phyloP scores from a whole-genome alignment of 208 protist species.

The Leishmania braziliensis region DNA sequence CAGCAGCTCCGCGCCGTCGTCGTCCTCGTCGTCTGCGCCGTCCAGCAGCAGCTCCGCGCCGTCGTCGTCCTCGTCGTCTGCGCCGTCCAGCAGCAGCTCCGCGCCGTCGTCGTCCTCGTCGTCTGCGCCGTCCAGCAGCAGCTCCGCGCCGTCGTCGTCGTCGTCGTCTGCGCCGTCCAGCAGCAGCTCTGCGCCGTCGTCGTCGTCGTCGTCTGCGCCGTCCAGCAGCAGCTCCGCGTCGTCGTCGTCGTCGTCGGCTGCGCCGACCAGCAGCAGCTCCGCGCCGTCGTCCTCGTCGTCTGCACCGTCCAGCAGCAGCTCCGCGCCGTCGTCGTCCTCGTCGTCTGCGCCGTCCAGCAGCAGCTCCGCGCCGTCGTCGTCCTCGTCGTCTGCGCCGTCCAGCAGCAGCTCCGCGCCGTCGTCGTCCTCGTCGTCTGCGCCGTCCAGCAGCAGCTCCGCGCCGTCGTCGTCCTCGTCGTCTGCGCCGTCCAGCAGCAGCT shows the following conservation, averaged over 20 bases:
- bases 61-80: neutral
- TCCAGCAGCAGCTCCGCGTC: neutral
- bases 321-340: neutral
- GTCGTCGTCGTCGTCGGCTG: neutral
- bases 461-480: neutral
- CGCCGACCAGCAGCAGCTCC: neutral
- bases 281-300: neutral
- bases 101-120: neutral
- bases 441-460: neutral
- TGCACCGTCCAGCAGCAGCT: neutral
- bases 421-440: neutral
- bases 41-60: neutral
- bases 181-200: neutral
- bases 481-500: neutral
- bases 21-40: neutral
- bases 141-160: neutral
- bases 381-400: neutral
- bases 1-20: neutral
- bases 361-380: neutral
- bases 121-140: neutral
- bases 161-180: neutral
- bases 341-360: neutral
- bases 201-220: neutral
- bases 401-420: neutral
- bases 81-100: neutral